Percentiles rank a stretch among this genome's conserved stretches.
phyloP scores from a whole-genome alignment of 2,329 filamentous ascomycete genomes.

The Apiospora malaysiana region DNA sequence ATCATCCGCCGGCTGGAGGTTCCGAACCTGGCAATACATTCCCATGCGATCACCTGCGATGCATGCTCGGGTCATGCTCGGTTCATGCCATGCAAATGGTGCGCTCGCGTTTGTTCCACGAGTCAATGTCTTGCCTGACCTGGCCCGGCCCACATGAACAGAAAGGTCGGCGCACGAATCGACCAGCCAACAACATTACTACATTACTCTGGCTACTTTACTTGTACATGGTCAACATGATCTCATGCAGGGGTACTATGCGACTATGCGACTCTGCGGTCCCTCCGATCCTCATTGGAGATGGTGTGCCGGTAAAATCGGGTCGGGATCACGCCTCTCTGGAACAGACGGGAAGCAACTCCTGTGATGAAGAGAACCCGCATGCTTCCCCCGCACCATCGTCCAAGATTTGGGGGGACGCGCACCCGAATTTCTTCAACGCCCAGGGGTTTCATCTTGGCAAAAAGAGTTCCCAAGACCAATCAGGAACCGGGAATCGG shows the following conservation, averaged over 20 bases:
- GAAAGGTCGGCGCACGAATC: conserved; percentile 2
- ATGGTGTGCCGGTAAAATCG: background rate
- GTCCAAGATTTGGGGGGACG: background rate
- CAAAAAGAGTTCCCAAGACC: background rate
- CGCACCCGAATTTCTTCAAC: background rate
- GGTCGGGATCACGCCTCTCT: background rate
- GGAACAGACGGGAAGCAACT: conserved; percentile 4
- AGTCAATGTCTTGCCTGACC: conserved; percentile 4
- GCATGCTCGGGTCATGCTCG: conserved; percentile 3
- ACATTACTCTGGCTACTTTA: background rate
- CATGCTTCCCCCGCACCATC: background rate
- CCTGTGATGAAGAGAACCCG: background rate
- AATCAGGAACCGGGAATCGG: background rate
- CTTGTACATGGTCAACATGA: too few relatives aligned
- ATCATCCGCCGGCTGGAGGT: conserved; percentile 16
- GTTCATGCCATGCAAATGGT: background rate
- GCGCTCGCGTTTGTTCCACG: background rate
- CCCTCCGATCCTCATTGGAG: background rate
- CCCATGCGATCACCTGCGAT: background rate
- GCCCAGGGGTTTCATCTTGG: background rate
- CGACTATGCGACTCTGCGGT: too few relatives aligned
- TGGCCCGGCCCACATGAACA: background rate
- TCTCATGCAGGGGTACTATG: too few relatives aligned
- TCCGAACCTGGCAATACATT: background rate
- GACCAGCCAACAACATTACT: background rate